phyloP scores from a whole-genome alignment of 2,329 filamentous ascomycete species.

The Fusarium hostae region DNA sequence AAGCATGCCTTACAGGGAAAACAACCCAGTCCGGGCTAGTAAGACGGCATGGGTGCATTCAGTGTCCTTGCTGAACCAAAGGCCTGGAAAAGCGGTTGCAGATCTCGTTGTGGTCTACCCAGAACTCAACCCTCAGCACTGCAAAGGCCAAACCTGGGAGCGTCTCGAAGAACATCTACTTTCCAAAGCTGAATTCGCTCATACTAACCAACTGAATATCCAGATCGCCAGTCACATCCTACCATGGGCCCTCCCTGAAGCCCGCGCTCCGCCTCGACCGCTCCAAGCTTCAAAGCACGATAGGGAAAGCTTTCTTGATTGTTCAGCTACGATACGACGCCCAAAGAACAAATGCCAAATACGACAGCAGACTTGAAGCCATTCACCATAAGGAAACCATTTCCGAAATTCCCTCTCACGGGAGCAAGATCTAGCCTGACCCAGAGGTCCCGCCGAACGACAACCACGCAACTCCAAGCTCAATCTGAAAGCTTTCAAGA shows the following conservation, averaged over 20 bases:
- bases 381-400: accelerated
- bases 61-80: background rate
- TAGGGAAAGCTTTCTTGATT: background rate
- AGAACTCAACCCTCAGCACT: background rate
- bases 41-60: accelerated
- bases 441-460: background rate
- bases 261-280: background rate
- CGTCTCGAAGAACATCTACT: background rate
- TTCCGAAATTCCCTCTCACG: background rate
- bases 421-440: background rate
- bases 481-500: no score
- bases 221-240: no score
- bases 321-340: background rate
- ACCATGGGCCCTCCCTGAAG: background rate
- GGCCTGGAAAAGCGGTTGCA: background rate
- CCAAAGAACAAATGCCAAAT: accelerated
- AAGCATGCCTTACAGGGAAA: background rate
- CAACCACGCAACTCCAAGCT: background rate
- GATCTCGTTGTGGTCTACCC: background rate
- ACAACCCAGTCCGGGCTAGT: accelerated
- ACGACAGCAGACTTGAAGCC: accelerated
- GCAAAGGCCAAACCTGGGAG: background rate
- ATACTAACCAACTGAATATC: accelerated
- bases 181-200: accelerated
- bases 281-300: background rate